phyloP scores from a whole-genome alignment of 2,329 filamentous ascomycete species.

The Cladosporium austrohemisphaericum region DNA sequence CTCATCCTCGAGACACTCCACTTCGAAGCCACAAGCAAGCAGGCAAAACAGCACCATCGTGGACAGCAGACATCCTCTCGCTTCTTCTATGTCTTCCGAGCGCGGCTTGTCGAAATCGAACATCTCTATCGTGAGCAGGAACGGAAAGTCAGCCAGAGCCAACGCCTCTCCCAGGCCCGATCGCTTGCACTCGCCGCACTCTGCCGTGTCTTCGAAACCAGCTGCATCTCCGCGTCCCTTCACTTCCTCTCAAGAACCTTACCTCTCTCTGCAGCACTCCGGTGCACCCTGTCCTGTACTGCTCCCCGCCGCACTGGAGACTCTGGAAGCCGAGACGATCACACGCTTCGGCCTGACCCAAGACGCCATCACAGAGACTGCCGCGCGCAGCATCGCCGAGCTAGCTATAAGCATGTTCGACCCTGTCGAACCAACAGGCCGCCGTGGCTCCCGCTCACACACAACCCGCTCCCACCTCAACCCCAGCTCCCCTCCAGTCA shows the following conservation, averaged over 20 bases:
- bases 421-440: slow-evolving; percentile 18
- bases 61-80: slow-evolving; percentile 32
- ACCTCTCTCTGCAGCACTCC: slow-evolving; percentile 52
- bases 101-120: slow-evolving; percentile 24
- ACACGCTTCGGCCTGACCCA: slow-evolving; percentile 83
- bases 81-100: slow-evolving; percentile 30
- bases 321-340: slow-evolving; percentile 85
- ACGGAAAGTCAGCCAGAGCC: slow-evolving; percentile 20
- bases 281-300: slow-evolving; percentile 56
- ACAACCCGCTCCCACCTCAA: slow-evolving; percentile 29
- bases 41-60: slow-evolving; percentile 39
- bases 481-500: slow-evolving; percentile 57
- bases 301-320: slow-evolving; percentile 77
- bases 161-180: slow-evolving; percentile 28
- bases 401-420: slow-evolving; percentile 56
- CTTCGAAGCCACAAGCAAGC: slow-evolving; percentile 32
- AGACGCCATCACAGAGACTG: slow-evolving; percentile 88
- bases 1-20: slow-evolving; percentile 31
- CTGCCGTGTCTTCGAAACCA: slow-evolving; percentile 21
- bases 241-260: slow-evolving; percentile 27
- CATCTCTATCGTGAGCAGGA: slow-evolving; percentile 22
- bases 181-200: slow-evolving; percentile 30
- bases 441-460: slow-evolving; percentile 29
- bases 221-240: slow-evolving; percentile 8
- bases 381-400: slow-evolving; percentile 82